Base-by-base conservation (phyloP, 768 basidiomycete species). In the Kwoniella bestiolae region DNA sequence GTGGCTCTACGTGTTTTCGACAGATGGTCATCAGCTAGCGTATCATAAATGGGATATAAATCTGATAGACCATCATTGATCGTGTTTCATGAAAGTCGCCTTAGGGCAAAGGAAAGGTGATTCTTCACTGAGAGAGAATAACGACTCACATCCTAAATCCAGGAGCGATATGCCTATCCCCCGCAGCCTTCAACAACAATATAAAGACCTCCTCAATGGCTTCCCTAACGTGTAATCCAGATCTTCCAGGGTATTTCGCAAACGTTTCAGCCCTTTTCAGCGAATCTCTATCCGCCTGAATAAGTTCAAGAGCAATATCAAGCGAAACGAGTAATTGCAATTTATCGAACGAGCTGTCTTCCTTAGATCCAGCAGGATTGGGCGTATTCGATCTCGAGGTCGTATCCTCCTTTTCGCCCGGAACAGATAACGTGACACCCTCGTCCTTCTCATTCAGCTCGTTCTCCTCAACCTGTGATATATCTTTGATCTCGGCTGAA, bases 191-290 rank as follows among this genome's bases (percentile, higher is more conserved):
- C 32, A 98, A 82, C 83, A 95, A 84, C 46, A 94, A 83, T 34
- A 94, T 89, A 65, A 97, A 97, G 3, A 92, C 82, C 80, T 98
- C 95, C 80, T 99, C 94, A 63, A 97, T 90, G 2, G 93, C 93
- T 75, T 97, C 94, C 31, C 88, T 84, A 1, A 99, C 94, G 3
- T 91, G 88, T 66, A 87, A 86, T 3, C 96, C 95, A 66, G 91
- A 92, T 63, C 87, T 85, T 0, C 92, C 91, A 0, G 94, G 92
- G 77, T 96, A 99, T 8, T 86, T 86, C 0, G 86, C 84, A 79
- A 98, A 99, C 2, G 89, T 92, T 76, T 99, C 93, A 2, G 92
- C 88, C 12, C 96, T 87, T 80, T 98, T 97, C 45, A 94, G 85
- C 0, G 90, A 87, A 67, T 96, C 94, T 56, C 94, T 90, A 74